phyloP scores from a whole-genome alignment of 805 yeast genomes.

The Monosporozyma servazzii region DNA sequence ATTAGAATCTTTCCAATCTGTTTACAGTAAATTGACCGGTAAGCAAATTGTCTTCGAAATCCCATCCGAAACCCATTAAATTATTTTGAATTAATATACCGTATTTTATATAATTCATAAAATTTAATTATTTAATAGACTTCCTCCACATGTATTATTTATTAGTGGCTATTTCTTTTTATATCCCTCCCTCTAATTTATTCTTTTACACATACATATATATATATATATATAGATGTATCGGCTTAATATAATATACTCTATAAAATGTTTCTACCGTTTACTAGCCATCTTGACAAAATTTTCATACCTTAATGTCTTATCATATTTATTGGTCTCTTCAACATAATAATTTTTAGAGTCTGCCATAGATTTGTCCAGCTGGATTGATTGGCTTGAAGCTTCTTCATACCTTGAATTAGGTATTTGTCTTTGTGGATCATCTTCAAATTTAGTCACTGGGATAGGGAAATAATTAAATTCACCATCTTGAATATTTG shows the following conservation, averaged over 20 bases:
- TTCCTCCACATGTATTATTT: not conserved
- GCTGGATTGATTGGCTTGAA: not conserved
- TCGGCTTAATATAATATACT: not conserved
- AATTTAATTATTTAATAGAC: constrained; percentile 1
- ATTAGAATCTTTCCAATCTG: constrained; percentile 98
- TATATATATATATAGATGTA: too few species aligned
- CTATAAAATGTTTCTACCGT: not conserved
- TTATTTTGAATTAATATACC: constrained; percentile 2
- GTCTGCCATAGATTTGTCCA: not conserved
- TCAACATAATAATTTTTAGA: not conserved
- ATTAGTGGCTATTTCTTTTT: too few species aligned
- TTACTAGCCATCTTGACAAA: constrained; percentile 14
- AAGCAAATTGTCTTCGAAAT: constrained; percentile 98
- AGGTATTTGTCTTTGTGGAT: not conserved
- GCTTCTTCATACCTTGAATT: not conserved
- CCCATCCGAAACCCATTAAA: constrained; percentile 40
- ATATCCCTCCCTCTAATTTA: constrained; percentile 1
- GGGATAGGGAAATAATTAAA: constrained; percentile 22
- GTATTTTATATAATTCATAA: constrained; percentile 4
- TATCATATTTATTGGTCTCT: not conserved
- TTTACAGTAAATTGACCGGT: constrained; percentile 97
- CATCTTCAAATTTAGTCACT: constrained; percentile 13
- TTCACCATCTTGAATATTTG: constrained; percentile 7
- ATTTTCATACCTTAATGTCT: constrained; percentile 12
- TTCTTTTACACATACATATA: constrained; percentile 4